Percentiles rank a stretch among this genome's conserved stretches.
These are phyloP conservation scores for Dryadomyces quercivorus DNA, from an alignment of 2,329 filamentous ascomycete genomes.

Conservation along the genomic window DNA sequence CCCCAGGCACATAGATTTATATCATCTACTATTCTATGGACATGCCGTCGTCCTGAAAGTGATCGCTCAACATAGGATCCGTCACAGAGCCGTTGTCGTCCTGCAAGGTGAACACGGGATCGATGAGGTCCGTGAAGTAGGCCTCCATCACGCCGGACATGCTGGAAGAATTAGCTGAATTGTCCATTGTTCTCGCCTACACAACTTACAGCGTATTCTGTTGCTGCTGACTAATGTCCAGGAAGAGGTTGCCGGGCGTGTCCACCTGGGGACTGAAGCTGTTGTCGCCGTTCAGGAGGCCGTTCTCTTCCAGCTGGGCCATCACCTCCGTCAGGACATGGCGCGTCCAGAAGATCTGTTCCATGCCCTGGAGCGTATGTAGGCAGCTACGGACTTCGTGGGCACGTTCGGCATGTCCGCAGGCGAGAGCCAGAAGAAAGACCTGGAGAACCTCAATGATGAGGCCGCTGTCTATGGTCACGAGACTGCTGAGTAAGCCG, in stretches of 20 bases:
- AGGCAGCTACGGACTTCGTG: constrained; percentile 12
- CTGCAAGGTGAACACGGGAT: constrained; percentile 9
- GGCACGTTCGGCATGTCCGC: neutral
- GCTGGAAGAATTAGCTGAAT: neutral
- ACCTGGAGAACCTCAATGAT: constrained; percentile 16
- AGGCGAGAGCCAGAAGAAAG: constrained; percentile 13
- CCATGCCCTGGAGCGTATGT: constrained; percentile 16
- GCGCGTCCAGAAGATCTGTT: constrained; percentile 15
- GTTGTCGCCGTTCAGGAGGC: constrained; percentile 11
- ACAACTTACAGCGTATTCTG: neutral
- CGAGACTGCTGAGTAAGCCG: constrained; percentile 13
- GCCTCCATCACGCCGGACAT: constrained; percentile 13
- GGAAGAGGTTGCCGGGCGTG: constrained; percentile 10
- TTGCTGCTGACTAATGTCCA: constrained; percentile 12
- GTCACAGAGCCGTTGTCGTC: constrained; percentile 1
- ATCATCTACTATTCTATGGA: neutral
- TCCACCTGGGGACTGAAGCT: constrained; percentile 11
- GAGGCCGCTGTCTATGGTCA: constrained; percentile 13
- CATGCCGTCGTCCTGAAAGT: constrained; percentile 4
- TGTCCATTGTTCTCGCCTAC: neutral
- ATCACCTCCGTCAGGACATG: constrained; percentile 15
- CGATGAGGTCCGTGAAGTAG: constrained; percentile 12
- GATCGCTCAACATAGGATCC: constrained; percentile 5
- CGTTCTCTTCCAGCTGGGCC: constrained; percentile 15
- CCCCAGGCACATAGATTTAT: no score